Base-by-base conservation (phyloP, 1,284 basidiomycete genomes). In the Ganoderma boninense region DNA sequence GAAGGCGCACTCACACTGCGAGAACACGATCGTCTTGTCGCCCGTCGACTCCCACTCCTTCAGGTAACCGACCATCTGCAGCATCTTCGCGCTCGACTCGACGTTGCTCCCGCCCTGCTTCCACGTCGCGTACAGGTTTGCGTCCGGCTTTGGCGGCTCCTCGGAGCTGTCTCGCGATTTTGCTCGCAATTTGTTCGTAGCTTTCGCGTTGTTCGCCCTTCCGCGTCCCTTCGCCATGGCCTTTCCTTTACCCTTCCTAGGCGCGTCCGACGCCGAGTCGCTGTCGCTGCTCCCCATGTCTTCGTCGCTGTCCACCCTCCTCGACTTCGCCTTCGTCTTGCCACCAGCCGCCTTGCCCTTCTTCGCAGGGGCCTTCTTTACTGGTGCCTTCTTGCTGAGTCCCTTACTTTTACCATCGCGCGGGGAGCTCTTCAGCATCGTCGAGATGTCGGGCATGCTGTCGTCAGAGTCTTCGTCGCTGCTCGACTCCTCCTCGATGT, bases 11-110 rank as follows among this genome's bases (percentile, higher is more conserved):
- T 66, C 69, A 91, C 90, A 92, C 78, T 92, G 91, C 10, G 90
- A 92, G 79, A 90, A 92, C 49, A 86, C 84, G 54, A 92, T 92
- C 2, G 87, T 88, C 83, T 92, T 92, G 78, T 92, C 91, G 0
- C 89, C 90, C 3, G 82, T 83, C 7, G 75, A 73, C n/a, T 90
- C 88, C 87, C 89, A 91, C 74, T 89, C 83, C 75, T 87, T 85
- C 70, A 92, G 80, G 66, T 85, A 81, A 3, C 82, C 75, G 42
- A 91, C 75, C 75, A 92, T 79, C 40, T 84, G 83, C n/a, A 86
- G 49, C 90, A 93, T 92, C 84, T 92, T 93, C 11, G 89, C 84
- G 77, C 90, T 91, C 16, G 90, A 85, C 77, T 91, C 89, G 69
- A 91, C 77, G 74, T 89, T 85, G 70, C 86, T 84, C 72, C 89